Base-by-base conservation (phyloP, 2,329 filamentous ascomycete species). In the Fusarium pseudograminearum region DNA sequence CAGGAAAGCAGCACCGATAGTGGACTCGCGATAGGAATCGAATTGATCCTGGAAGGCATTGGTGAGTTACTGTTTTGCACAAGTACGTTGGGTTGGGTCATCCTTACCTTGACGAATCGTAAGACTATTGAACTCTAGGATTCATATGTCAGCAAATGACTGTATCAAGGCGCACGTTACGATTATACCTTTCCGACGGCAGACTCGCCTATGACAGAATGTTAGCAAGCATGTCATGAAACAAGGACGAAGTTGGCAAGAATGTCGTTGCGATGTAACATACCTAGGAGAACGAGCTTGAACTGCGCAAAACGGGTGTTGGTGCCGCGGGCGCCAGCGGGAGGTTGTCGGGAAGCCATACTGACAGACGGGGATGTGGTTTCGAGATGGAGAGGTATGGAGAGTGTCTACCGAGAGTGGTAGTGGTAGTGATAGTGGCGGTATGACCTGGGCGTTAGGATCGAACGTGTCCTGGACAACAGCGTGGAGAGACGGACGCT, bases 1-100 rank as follows among this genome's bases (percentile, higher is more conserved):
- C 74, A 99, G 89, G 87, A 99, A 99, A 74, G 97, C 97, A 76
- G 97, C 96, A 82, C 96, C 95, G 83, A 98, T 98, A 68, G 95
- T 98, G 59, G 94, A 97, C 89, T 98, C 95, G 83, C 94, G 90
- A 85, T 98, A 98, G 54, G 87, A 89, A 86, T 99, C 96, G 83
- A 99, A 99, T 93, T 98, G 96, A 83, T 99, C 95, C 94, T 97
- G 77, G 30, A 30, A 28, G 16, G 5, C 59, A 73, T 53, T 74
- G 69, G 53, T 61, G 30, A 67, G 67, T 53, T 54, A 20, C 31
- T 41, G 31, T 40, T 26, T 61, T 33, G 31, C 38, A 42, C 18
- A 57, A 41, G 30, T 33, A 55, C 20, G 26, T 20, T 31, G 42
- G 42, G n/a, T n/a, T 8, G 16, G 24, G 20, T 28, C n/a, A 18